Evolutionary conservation across 1,284 basidiomycete genomes (phyloP).

Genomic region (Boletus sp.): DNA sequence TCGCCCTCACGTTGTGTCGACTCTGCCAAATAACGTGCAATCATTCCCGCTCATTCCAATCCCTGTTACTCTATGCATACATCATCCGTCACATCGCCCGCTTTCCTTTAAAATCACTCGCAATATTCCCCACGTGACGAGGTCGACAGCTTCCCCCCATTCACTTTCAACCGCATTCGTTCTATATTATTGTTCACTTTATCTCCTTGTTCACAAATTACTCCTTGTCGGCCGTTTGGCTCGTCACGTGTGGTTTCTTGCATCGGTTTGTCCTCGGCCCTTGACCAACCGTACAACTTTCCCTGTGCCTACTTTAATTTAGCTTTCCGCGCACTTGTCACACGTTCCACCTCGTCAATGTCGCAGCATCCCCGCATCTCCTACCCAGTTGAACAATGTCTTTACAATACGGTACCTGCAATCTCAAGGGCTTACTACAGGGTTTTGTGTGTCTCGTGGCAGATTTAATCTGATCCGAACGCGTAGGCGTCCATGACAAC

Average conservation of each 20-base stretch:
- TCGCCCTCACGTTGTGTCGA: conserved; percentile 23
- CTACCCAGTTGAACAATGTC: conserved; percentile 40
- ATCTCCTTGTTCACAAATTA: conserved; percentile 39
- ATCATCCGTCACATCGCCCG: conserved; percentile 40
- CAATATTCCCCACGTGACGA: conserved; percentile 39
- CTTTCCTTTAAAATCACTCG: conserved; percentile 37
- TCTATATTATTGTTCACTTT: conserved; percentile 79
- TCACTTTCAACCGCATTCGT: conserved; percentile 42
- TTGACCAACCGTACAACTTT: conserved; percentile 30
- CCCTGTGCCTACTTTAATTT: conserved; percentile 33
- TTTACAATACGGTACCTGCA: conserved; percentile 35
- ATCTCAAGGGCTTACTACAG: conserved; percentile 27
- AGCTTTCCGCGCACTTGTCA: conserved; percentile 33
- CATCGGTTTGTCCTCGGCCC: conserved; percentile 29
- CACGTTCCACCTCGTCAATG: conserved; percentile 43
- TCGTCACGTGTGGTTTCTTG: conserved; percentile 36
- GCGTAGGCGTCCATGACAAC: conserved; percentile 13
- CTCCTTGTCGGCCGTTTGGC: conserved; percentile 35
- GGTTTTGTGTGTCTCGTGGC: conserved; percentile 10
- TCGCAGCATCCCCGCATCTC: conserved; percentile 44
- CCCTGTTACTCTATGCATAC: conserved; percentile 49
- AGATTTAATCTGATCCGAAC: conserved; percentile 9
- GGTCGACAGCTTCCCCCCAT: conserved; percentile 38
- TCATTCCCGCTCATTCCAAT: conserved; percentile 47
- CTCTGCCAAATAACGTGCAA: conserved; percentile 37